Base-by-base conservation (phyloP, 768 basidiomycete genomes). In the Gymnopilus junonius region DNA sequence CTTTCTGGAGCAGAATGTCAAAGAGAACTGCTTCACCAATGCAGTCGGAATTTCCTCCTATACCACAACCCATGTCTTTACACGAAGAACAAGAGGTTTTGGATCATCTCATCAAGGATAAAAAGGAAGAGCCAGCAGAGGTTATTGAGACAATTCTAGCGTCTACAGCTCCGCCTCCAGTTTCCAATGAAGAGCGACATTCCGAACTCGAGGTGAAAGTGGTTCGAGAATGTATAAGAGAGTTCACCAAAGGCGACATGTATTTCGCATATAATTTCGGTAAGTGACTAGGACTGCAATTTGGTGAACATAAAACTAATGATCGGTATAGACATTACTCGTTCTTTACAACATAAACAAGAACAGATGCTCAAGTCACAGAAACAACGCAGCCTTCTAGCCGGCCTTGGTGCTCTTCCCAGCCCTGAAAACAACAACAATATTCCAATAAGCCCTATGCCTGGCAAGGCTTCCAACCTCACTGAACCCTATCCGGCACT, bases 181-280 rank as follows among this genome's bases (percentile, higher is more conserved):
- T 72, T 1, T 85, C 88, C 0, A 65, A 76, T 5, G 91, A 91
- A 76, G 89, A 92, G 70, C 85, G 81, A 69, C 84, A 90, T 66
- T 80, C 83, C 2, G 91, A 95, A 68, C 76, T 97, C 8, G 95
- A 97, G 69, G 82, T 84, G 31, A 95, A 94, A 75, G 90, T 97
- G 46, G 77, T 97, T 11, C 80, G 87, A 23, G 93, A 96, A 74
- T 89, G 87, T 58, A 81, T 94, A 31, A 82, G 85, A 57, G 90
- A 93, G 68, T 94, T 88, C 69, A 81, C 85, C 14, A 92, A 90
- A 68, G 94, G 94, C 11, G 90, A 87, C 48, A 97, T 97, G 93
- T 95, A 91, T 75, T 97, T 94, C 72, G 83, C 93, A 0, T 91
- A 94, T 74, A 87, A 84, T 62, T 95, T 94, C 67, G 95, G 95